Evolutionary conservation across 2,329 filamentous ascomycete genomes (phyloP).

Genomic region (Trichoderma hamatum): DNA sequence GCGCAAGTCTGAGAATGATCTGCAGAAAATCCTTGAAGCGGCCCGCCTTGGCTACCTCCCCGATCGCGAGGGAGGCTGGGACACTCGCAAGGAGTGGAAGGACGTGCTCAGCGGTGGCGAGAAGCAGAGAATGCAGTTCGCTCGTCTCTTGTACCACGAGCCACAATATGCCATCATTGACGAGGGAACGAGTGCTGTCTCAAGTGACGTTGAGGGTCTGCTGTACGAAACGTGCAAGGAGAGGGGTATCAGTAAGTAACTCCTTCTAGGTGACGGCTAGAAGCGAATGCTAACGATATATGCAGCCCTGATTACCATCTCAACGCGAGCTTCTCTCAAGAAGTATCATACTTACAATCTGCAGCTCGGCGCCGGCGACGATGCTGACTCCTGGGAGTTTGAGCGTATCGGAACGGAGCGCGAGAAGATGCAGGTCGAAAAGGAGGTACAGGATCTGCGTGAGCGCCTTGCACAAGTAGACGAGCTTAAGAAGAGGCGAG

Average conservation of each 20-base stretch:
- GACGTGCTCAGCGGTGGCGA: constrained; percentile 96
- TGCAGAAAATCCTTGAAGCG: constrained; percentile 77
- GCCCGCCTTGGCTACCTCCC: constrained; percentile 87
- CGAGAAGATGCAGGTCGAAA: constrained; percentile 92
- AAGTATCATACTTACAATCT: constrained; percentile 95
- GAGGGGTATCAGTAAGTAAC: constrained; percentile 80
- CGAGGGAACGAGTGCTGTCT: constrained; percentile 93
- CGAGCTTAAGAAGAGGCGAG: constrained; percentile 75
- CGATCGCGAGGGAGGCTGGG: constrained; percentile 92
- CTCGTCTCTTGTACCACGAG: constrained; percentile 89
- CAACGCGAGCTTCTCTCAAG: constrained; percentile 89
- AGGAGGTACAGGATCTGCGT: constrained; percentile 81
- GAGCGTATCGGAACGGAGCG: constrained; percentile 90
- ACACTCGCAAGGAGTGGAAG: constrained; percentile 97
- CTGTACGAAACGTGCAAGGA: constrained; percentile 93
- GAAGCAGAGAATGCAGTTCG: constrained; percentile 94
- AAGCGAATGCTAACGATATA: not conserved
- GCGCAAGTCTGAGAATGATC: constrained; percentile 74
- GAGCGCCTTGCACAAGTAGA: constrained; percentile 81
- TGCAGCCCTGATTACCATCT: constrained; percentile 87
- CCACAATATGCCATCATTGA: constrained; percentile 93
- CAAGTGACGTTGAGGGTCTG: constrained; percentile 89
- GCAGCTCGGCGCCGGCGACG: constrained; percentile 76
- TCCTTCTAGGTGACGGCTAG: not conserved
- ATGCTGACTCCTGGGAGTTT: constrained; percentile 87